Evolutionary conservation across 345 rosid genomes (phyloP), one percentile per base, ranked within the genome.

Genomic region (Carallia pectinifolia): DNA sequence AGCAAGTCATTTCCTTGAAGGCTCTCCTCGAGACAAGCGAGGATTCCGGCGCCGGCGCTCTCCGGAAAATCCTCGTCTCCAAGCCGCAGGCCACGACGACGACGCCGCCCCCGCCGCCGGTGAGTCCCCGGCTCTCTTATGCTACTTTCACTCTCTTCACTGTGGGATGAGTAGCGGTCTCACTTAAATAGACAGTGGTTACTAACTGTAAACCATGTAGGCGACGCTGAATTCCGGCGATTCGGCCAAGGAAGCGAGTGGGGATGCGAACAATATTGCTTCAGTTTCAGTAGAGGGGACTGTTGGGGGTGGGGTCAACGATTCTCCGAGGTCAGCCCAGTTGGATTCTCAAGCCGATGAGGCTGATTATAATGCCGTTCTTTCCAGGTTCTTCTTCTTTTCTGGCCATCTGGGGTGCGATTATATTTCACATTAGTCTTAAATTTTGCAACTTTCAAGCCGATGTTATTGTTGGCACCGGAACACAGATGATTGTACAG

Each of bases 1-100:
- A 92, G 84, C 98, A 92, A 79, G 98, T 92, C 37, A 70, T 92
- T n/a, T 90, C 90, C 7, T 92, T 92, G 39, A 92, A 92, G 80
- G 92, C 93, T 67, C 79, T 92, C 30, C 88, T 81, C 17, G 98
- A 88, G 39, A 80, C 88, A 29, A 80, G 76, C 30, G 90, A 82
- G 9, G 92, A 86, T 65, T 81, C 96, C 81, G 91, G 88, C 69
- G 87, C 88, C 75, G 88, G 85, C 34, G 81, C 88, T 79, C 82
- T 87, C 64, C 79, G 89, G 37, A 88, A 74, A 77, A 83, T 88
- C 80, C 78, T 89, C 52, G 87, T 82, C 68, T 80, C 82, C 23
- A 58, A 47, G 16, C 50, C 50, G 16, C 50, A 40, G 48, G 3
- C 23, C 23, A 23, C 48, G 48, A 40, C 50, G 50, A 4, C 50